Evolutionary conservation across 495 filamentous ascomycete species (phyloP).

Genomic region (Penicillium samsonianum): DNA sequence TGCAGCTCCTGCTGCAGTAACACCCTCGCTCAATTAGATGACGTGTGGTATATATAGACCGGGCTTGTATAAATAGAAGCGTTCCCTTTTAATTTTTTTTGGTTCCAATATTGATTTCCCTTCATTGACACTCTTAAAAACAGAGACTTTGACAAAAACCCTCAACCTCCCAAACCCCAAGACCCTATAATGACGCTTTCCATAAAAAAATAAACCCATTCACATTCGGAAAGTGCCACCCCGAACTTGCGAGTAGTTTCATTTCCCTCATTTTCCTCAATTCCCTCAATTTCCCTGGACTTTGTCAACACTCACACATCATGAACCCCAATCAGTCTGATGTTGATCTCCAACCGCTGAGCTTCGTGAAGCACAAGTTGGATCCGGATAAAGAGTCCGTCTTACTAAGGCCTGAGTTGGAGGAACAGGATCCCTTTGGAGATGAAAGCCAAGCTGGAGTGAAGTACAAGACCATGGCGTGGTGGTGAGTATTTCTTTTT

Average conservation of each 20-base stretch:
- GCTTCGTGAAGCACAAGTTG: constrained; percentile 5
- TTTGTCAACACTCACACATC: background rate
- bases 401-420: background rate
- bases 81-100: constrained; percentile 14
- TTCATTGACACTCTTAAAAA: background rate
- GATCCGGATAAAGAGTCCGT: background rate
- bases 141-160: background rate
- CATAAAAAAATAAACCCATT: background rate
- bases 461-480: constrained; percentile 40
- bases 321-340: background rate
- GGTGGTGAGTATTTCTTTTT: constrained; percentile 35
- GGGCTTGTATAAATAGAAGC: constrained; percentile 41
- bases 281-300: background rate
- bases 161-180: background rate
- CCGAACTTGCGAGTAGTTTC: background rate
- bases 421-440: constrained; percentile 34
- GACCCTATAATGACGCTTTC: background rate
- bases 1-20: constrained; percentile 24
- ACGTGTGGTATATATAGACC: constrained; percentile 30
- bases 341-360: background rate
- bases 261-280: too few relatives aligned
- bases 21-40: constrained; percentile 53
- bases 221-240: constrained; percentile 1
- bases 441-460: constrained; percentile 31
- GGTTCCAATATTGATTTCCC: background rate